Conservation (phyloP, 78 protist species). For the Dictyostelium brefeldianum region DNA sequence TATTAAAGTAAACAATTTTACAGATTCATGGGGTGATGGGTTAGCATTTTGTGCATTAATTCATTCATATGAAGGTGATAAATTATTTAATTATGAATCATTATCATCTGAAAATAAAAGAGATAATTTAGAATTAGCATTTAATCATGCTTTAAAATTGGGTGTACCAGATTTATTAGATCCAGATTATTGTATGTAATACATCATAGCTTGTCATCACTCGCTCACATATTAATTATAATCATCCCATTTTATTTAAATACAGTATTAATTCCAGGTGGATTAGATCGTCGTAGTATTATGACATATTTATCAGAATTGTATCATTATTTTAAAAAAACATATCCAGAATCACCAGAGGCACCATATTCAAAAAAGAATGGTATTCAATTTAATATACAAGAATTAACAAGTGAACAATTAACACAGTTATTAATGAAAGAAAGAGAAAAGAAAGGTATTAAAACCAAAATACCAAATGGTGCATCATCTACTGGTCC, state of each 20-base stretch:
- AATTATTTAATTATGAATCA: conserved; percentile 36
- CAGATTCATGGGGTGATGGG: conserved; percentile 81
- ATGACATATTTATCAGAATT: conserved; percentile 77
- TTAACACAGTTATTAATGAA: conserved; percentile 58
- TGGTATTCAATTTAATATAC: conserved; percentile 54
- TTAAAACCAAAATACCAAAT: conserved; percentile 37
- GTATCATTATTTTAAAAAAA: conserved; percentile 70
- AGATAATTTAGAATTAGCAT: conserved; percentile 68
- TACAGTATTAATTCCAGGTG: conserved; percentile 66
- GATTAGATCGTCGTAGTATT: conserved; percentile 72
- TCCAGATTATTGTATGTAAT: conserved; percentile 44
- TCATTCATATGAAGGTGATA: conserved; percentile 81
- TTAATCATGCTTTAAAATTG: conserved; percentile 2
- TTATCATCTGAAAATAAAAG: conserved; percentile 21
- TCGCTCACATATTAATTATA: too few species aligned
- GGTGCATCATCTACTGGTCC: not conserved
- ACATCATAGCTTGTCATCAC: too few species aligned
- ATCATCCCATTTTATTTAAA: too few species aligned
- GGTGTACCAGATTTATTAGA: conserved; percentile 81
- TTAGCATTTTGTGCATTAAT: conserved; percentile 76
- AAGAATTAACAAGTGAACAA: conserved; percentile 69
- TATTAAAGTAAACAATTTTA: conserved; percentile 61
- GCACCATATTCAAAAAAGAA: conserved; percentile 41
- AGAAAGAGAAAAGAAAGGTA: conserved; percentile 76
- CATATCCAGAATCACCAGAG: conserved; percentile 66